These are phyloP conservation scores for Coniella lustricola DNA, from an alignment of 2,329 filamentous ascomycete genomes.

Conservation along the genomic window DNA sequence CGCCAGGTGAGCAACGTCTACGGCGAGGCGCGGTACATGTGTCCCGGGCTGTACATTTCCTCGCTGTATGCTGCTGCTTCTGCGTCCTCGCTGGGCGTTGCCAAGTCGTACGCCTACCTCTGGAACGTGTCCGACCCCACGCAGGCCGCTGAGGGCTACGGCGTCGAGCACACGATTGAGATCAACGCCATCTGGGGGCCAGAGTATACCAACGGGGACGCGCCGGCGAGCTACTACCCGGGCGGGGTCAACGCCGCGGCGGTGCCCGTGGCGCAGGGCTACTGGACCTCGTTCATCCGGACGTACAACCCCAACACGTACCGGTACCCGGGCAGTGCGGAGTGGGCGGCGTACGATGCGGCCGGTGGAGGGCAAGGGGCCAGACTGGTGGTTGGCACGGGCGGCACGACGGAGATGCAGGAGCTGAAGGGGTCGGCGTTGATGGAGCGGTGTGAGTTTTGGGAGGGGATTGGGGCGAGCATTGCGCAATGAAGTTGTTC, in stretches of 20 bases:
- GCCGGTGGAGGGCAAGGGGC: too few relatives aligned
- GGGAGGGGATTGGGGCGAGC: slow-evolving; percentile 9
- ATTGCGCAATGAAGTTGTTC: slow-evolving; percentile 4
- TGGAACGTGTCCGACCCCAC: slow-evolving; percentile 59
- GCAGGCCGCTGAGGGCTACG: slow-evolving; percentile 45
- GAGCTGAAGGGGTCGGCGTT: slow-evolving; percentile 14
- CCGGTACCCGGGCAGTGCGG: slow-evolving; percentile 36
- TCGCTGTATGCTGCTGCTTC: slow-evolving; percentile 33
- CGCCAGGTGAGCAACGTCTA: slow-evolving; percentile 51
- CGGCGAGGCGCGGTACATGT: slow-evolving; percentile 60
- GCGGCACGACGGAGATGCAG: slow-evolving; percentile 21
- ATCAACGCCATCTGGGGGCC: slow-evolving; percentile 61
- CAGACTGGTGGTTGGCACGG: slow-evolving; percentile 37
- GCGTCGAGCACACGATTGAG: slow-evolving; percentile 63
- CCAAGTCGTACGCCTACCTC: slow-evolving; percentile 58
- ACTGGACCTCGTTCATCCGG: slow-evolving; percentile 69
- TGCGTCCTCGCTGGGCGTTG: slow-evolving; percentile 28
- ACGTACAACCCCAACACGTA: slow-evolving; percentile 56
- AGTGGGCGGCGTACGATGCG: slow-evolving; percentile 41
- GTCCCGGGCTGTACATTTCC: slow-evolving; percentile 53
- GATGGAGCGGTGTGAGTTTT: slow-evolving; percentile 16
- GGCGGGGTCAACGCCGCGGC: slow-evolving; percentile 48
- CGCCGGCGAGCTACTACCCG: slow-evolving; percentile 49
- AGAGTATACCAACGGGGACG: slow-evolving; percentile 38
- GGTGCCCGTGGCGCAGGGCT: slow-evolving; percentile 56